Percentiles rank a stretch among this genome's conserved stretches.
phyloP scores from a whole-genome alignment of 257 asterid species.

The Rauvolfia tetraphylla region DNA sequence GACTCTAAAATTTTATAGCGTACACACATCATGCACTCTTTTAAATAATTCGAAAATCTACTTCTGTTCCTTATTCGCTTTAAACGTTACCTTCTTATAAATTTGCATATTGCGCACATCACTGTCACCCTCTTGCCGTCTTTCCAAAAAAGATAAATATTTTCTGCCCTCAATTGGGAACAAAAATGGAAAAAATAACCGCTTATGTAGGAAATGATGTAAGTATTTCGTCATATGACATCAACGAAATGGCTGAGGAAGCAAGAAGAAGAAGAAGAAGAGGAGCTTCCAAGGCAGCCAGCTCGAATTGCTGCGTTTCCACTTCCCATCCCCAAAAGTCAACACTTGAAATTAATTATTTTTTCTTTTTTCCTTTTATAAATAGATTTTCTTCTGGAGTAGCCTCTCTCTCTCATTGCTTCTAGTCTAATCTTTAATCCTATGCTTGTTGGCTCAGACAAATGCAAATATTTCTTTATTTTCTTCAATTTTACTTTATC shows the following conservation, averaged over 20 bases:
- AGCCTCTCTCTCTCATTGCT: neutral
- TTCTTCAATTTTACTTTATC: neutral
- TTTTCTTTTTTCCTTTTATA: neutral
- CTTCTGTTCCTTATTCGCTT: no score
- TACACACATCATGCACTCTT: no score
- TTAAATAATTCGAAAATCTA: no score
- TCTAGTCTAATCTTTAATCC: constrained; percentile 8
- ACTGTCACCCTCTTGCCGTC: no score
- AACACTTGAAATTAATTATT: constrained; percentile 14
- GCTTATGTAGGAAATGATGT: constrained; percentile 2
- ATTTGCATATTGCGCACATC: no score
- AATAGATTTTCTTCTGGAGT: neutral
- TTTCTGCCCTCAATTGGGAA: no score
- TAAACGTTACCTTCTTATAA: no score
- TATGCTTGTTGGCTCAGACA: constrained; percentile 6
- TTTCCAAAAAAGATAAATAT: no score
- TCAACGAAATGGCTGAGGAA: constrained; percentile 1
- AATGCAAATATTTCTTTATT: neutral
- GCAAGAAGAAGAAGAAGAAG: constrained; percentile 11
- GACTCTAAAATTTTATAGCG: no score
- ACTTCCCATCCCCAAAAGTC: constrained; percentile 39
- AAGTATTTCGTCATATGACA: constrained; percentile 6
- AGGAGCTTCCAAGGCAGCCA: constrained; percentile 34
- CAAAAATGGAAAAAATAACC: no score
- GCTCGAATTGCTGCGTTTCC: constrained; percentile 23